A percentile compares a stretch with the other conserved stretches of the same genome.
Evolutionary conservation across 768 basidiomycete species (phyloP).

Genomic region (Mycena albidolilacea): DNA sequence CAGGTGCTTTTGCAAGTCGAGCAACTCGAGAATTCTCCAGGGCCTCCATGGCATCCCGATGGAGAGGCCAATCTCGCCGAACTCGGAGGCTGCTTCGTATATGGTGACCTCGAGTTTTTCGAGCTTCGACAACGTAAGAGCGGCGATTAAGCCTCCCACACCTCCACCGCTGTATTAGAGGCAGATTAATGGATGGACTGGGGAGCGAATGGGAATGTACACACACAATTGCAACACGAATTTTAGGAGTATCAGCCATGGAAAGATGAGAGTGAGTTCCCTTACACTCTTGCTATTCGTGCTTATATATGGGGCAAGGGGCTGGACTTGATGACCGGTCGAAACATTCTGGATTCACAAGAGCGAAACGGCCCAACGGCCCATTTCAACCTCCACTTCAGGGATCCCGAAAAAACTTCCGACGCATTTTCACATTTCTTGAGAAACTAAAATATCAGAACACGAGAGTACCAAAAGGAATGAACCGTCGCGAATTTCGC

Average conservation of each 20-base stretch:
- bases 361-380: no score
- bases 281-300: neutral
- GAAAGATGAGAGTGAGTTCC: neutral
- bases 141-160: neutral
- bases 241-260: neutral
- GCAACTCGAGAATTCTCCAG: neutral
- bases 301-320: neutral
- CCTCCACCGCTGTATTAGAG: conserved; percentile 3
- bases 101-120: conserved; percentile 2
- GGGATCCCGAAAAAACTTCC: no score
- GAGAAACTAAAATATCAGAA: no score
- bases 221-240: conserved; percentile 1
- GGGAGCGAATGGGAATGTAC: neutral
- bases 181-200: neutral
- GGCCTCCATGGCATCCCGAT: conserved; percentile 6
- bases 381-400: no score
- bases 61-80: conserved; percentile 1
- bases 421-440: no score
- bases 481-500: no score
- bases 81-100: conserved; percentile 1
- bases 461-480: no score
- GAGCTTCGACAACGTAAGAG: neutral
- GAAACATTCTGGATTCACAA: no score
- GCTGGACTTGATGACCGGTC: no score
- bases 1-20: conserved; percentile 6